phyloP scores from a whole-genome alignment of 2,329 filamentous ascomycete genomes.

The Chaetomiaceae sp. region DNA sequence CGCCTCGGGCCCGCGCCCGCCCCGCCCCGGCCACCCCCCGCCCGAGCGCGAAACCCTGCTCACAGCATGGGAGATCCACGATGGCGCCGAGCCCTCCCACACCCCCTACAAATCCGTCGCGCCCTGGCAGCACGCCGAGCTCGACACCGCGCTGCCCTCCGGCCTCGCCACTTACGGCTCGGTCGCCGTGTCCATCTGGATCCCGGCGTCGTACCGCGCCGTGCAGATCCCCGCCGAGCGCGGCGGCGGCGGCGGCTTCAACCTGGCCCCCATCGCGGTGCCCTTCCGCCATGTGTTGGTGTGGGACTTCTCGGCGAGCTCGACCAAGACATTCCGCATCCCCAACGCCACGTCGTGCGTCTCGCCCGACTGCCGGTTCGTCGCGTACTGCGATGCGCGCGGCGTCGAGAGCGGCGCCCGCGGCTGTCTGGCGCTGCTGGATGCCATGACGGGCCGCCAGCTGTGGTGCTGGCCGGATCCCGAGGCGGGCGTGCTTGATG shows the following conservation, averaged over 20 bases:
- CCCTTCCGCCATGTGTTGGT: constrained; percentile 33
- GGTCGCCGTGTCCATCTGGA: constrained; percentile 37
- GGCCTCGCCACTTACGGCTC: constrained; percentile 34
- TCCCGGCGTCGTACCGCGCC: constrained; percentile 33
- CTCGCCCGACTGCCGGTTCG: constrained; percentile 36
- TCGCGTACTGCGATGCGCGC: constrained; percentile 35
- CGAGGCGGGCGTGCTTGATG: constrained; percentile 21
- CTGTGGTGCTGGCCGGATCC: constrained; percentile 36
- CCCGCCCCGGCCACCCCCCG: constrained; percentile 33
- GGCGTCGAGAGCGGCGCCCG: constrained; percentile 30
- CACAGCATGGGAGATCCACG: constrained; percentile 34
- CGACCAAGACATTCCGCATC: constrained; percentile 35
- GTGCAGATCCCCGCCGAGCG: constrained; percentile 24
- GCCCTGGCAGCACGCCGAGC: constrained; percentile 34
- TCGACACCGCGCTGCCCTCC: constrained; percentile 35
- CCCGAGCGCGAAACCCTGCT: constrained; percentile 34
- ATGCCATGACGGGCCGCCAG: constrained; percentile 32
- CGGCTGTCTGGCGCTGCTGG: constrained; percentile 33
- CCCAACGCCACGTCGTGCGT: constrained; percentile 35
- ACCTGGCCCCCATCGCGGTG: constrained; percentile 30
- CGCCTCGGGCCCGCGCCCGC: constrained; percentile 35
- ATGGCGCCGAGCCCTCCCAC: constrained; percentile 21
- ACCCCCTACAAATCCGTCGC: constrained; percentile 33
- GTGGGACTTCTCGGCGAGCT: constrained; percentile 35
- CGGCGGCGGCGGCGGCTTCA: constrained; percentile 26